Evolutionary conservation across 2,329 filamentous ascomycete genomes (phyloP), one percentile per base, ranked within the genome.

Genomic region (Neophaeococcomyces aloes): DNA sequence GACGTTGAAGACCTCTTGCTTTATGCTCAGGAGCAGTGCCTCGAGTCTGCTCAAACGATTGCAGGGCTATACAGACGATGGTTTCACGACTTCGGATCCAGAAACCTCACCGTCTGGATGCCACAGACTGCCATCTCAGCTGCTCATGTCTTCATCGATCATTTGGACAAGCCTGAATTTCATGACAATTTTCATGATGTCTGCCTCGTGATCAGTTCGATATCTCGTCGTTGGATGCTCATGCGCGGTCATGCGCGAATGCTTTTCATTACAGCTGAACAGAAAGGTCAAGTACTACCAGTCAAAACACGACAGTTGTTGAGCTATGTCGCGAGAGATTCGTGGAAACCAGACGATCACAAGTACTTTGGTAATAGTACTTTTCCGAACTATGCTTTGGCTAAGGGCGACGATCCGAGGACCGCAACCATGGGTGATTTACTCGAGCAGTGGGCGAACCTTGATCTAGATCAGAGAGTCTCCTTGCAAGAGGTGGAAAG

Each of bases 321-420:
- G 25, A 39, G 25, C 11, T 13, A 31, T 7, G 17, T 39, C 30
- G 27, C 37, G 6, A 17, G 27, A 13, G 37, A 31, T 15, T 25
- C 11, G 7, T 39, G 37, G 37, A 18, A 31, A 17, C 18, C n/a
- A 30, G 27, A 17, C n/a, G 29, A 31, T 17, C 25, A 39, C 37
- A 39, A 39, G 7, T 25, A 17, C 17, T 39, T 39, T 25, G 25
- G 15, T 23, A 25, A 7, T 8, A 39, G 37, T 27, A 30, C 18
- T 3, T 39, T 27, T n/a, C 37, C 37, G 29, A 39, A 39, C n/a
- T 31, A 39, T 8, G 27, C 37, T 3, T 27, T 39, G 4, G 27
- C 37, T 13, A 29, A 31, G 29, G 23, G 37, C 8, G 37, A 39
- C 7, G 37, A 39, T 31, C 37, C 37, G 13, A 39, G 37, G 17